Evolutionary conservation across 2,329 filamentous ascomycete genomes (phyloP), one percentile per base, ranked within the genome.

Genomic region (Trichothecium roseum): DNA sequence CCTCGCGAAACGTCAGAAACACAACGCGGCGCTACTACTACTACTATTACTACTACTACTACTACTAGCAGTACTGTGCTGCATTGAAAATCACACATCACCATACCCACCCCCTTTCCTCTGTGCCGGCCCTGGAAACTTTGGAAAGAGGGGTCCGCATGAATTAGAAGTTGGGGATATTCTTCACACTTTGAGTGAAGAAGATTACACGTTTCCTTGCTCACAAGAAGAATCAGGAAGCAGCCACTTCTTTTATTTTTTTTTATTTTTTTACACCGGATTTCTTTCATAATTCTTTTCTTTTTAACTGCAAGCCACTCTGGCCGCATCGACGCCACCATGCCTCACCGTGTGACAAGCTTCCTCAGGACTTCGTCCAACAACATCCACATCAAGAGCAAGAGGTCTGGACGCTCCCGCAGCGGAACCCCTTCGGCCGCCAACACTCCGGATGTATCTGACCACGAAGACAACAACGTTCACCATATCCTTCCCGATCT

Each of bases 301-400:
- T 10, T 10, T 24, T 24, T 24, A 6, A 24, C 20, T 12, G 12
- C 15, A 16, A 15, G 15, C 29, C 14, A 31, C 15, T 14, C 29
- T 8, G 12, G 12, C 29, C 29, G 18, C 18, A 22, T 15, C 20
- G 17, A 27, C 42, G 37, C 20, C 49, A 61, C 50, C 36, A 77
- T 76, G 72, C 71, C 72, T 50, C 69, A 74, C 58, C 60, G 66
- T 40, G 72, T 77, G 43, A 59, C 66, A 50, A 69, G 64, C 51
- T 74, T 77, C 55, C 63, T 76, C 45, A 68, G 69, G 45, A 64
- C 62, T 42, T 69, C 71, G n/a, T 68, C 69, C 43, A 69, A 72
- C 50, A 65, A 61, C 53, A 68, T 72, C 37, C 63, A 59, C 48
- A 62, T 71, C 45, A 69, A 72, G 44, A 66, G 55, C 39, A 30